These are phyloP conservation scores for Trichosporon asahii DNA, from an alignment of 1,284 basidiomycete species.

Conservation along the genomic window DNA sequence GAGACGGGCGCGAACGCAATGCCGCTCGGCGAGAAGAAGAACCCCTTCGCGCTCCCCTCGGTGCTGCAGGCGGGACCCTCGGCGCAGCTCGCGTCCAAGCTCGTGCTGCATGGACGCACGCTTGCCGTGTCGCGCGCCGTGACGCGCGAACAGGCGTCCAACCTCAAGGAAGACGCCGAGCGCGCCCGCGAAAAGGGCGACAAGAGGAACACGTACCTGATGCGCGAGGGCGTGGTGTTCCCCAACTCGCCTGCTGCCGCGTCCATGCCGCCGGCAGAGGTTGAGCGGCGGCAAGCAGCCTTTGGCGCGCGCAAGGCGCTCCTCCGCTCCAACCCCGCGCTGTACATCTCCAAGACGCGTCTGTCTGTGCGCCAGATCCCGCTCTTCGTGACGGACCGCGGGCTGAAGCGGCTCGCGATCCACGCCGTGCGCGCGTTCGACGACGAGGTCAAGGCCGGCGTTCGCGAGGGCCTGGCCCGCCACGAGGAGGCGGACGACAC, in stretches of 20 bases:
- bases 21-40: constrained; percentile 59
- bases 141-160: constrained; percentile 78
- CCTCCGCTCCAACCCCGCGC: constrained; percentile 82
- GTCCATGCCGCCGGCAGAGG: constrained; percentile 64
- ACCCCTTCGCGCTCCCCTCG: constrained; percentile 80
- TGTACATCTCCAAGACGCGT: constrained; percentile 91
- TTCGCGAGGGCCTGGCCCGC: constrained; percentile 61
- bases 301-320: constrained; percentile 76
- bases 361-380: constrained; percentile 91
- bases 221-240: constrained; percentile 92
- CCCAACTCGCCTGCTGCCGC: constrained; percentile 76
- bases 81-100: constrained; percentile 70
- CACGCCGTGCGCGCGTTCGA: constrained; percentile 78
- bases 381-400: constrained; percentile 80
- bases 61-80: constrained; percentile 94
- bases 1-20: constrained; percentile 56
- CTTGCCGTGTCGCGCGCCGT: constrained; percentile 88
- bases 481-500: constrained; percentile 66
- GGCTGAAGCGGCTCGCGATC: constrained; percentile 80
- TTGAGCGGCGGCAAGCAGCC: constrained; percentile 76
- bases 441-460: constrained; percentile 67
- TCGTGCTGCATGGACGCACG: constrained; percentile 89
- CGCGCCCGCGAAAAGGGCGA: constrained; percentile 82
- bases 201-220: constrained; percentile 91
- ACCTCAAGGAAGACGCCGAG: constrained; percentile 82